Evolutionary conservation across 352 stramenopile genomes (phyloP), one percentile per base, ranked within the genome.

Genomic region (Saprolegnia diclina): DNA sequence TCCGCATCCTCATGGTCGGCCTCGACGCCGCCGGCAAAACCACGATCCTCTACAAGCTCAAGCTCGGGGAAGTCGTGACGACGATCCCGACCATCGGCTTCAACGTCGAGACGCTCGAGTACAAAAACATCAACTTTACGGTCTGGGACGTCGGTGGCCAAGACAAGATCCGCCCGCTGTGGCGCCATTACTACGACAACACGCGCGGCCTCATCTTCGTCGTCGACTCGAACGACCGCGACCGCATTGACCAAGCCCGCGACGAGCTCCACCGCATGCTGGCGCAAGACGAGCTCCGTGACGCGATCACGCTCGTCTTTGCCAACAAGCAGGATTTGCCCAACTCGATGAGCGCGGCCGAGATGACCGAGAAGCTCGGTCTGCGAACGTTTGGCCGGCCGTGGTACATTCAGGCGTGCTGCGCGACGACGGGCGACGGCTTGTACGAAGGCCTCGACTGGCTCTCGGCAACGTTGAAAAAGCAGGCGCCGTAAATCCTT

Each of bases 21-120:
- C 81, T 97, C 14, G 95, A 98, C 78, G 92, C 89, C 24, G 96
- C 94, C 22, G 95, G 95, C 75, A 99, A 99, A 82, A 99, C 96
- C 0, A 99, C 96, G 37, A 95, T 98, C 71, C 85, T 98, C 11
- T 92, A 96, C 79, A 83, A 86, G 64, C 81, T 96, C 67, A 91
- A 96, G 68, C 73, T 95, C 26, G 83, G 81, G 13, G 81, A 92
- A 56, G 22, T 79, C 5, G 66, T 94, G 24, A 82, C 75, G 3
- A 91, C 85, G 50, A 84, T 91, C 57, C 79, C 85, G 19, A 96
- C 90, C n/a, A 83, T 96, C 45, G 85, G 87, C 19, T 95, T 93
- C 72, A 94, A 96, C 71, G 79, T 96, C 64, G 88, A 96, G 76
- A 78, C 75, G 1, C 83, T 96, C 52, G 16, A 76, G 61, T 83